Conservation (phyloP, 495 filamentous ascomycete species). For the Penicillium daleae region DNA sequence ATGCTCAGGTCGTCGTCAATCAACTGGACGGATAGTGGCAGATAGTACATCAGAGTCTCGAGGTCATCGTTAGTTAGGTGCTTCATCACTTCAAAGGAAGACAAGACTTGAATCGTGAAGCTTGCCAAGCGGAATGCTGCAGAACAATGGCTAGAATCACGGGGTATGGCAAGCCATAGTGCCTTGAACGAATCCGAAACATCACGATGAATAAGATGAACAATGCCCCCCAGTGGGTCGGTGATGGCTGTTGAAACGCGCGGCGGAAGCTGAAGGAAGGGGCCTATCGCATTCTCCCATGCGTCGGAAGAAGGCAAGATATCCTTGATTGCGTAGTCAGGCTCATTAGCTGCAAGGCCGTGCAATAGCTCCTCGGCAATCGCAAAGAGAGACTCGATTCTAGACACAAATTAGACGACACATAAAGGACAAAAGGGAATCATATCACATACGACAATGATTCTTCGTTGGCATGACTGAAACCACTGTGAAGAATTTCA, state of each 20-base stretch:
- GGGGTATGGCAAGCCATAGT: slow-evolving; percentile 38
- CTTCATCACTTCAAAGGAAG: slow-evolving; percentile 30
- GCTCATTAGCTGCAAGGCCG: slow-evolving; percentile 35
- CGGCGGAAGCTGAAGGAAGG: slow-evolving; percentile 61
- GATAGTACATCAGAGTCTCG: slow-evolving; percentile 46
- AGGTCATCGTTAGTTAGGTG: slow-evolving; percentile 38
- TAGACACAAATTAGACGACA: slow-evolving; percentile 31
- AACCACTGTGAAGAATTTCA: slow-evolving; percentile 55
- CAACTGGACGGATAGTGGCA: slow-evolving; percentile 60
- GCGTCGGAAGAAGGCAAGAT: slow-evolving; percentile 52
- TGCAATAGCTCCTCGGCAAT: slow-evolving; percentile 58
- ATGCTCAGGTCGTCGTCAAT: slow-evolving; percentile 67
- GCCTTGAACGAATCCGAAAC: slow-evolving; percentile 31
- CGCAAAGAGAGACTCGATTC: slow-evolving; percentile 55
- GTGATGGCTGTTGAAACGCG: slow-evolving; percentile 70
- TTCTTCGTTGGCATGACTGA: slow-evolving; percentile 52
- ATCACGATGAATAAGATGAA: slow-evolving; percentile 61
- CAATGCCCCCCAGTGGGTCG: slow-evolving; percentile 68
- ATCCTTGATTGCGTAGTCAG: slow-evolving; percentile 35
- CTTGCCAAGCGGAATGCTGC: slow-evolving; percentile 72
- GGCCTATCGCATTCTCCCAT: slow-evolving; percentile 59
- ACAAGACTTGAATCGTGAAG: slow-evolving; percentile 64
- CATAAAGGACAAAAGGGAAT: background rate
- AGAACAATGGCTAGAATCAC: slow-evolving; percentile 71
- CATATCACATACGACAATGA: slow-evolving; percentile 55